Conservation (phyloP, 208 protist species). For the Leishmania aethiopica region DNA sequence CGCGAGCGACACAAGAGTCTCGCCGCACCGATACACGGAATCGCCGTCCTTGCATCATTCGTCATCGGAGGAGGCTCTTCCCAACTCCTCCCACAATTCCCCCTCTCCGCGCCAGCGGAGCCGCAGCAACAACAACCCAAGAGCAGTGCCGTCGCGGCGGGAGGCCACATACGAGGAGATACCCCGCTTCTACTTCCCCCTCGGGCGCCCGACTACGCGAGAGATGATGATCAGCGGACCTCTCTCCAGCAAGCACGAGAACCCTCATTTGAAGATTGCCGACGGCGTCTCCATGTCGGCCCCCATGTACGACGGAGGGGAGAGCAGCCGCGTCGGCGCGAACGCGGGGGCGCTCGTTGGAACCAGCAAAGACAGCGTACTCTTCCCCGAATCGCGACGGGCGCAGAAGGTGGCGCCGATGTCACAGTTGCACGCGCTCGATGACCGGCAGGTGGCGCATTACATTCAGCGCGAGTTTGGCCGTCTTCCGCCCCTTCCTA, state of each 20-base stretch:
- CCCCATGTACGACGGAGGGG: conserved; percentile 41
- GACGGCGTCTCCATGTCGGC: conserved; percentile 53
- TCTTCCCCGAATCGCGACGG: conserved; percentile 10
- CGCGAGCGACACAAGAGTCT: not conserved
- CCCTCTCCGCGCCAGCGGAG: conserved; percentile 11
- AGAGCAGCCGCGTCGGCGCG: conserved; percentile 14
- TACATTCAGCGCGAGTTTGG: conserved; percentile 80
- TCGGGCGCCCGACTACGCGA: conserved; percentile 41
- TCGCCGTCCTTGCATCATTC: conserved; percentile 9
- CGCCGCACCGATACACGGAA: conserved; percentile 5
- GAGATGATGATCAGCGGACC: conserved; percentile 59
- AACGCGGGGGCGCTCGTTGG: conserved; percentile 15
- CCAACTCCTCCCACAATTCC: conserved; percentile 2
- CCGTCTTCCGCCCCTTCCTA: conserved; percentile 51
- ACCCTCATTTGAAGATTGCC: conserved; percentile 70
- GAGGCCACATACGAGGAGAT: conserved; percentile 70
- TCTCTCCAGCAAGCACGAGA: conserved; percentile 51
- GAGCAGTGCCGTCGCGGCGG: not conserved
- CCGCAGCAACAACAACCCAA: conserved; percentile 13
- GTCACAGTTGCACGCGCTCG: conserved; percentile 55
- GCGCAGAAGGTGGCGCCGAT: conserved; percentile 40
- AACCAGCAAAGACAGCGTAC: conserved; percentile 14
- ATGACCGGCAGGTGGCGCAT: conserved; percentile 56
- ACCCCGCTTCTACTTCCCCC: conserved; percentile 87
- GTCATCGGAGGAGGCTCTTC: conserved; percentile 12